These are phyloP conservation scores for Cucumis melo DNA, from an alignment of 306 rosid genomes.

Conservation along the genomic window DNA sequence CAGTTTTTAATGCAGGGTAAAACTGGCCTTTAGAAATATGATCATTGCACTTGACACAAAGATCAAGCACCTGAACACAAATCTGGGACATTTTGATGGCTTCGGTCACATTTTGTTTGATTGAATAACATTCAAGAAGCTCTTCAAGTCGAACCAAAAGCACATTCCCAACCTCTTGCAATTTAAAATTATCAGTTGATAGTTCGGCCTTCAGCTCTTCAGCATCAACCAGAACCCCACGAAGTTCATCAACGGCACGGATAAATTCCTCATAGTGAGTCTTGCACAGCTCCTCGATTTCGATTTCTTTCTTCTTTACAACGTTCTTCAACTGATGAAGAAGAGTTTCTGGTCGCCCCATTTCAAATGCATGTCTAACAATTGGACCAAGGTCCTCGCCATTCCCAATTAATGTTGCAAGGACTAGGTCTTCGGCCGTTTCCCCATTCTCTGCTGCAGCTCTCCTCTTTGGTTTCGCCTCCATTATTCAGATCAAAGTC, in stretches of 20 bases:
- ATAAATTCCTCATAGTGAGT: slow-evolving; percentile 95
- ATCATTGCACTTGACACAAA: slow-evolving; percentile 74
- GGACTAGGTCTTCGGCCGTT: slow-evolving; percentile 69
- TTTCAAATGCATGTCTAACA: slow-evolving; percentile 87
- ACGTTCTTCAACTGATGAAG: slow-evolving; percentile 68
- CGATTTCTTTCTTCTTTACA: slow-evolving; percentile 76
- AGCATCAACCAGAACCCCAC: slow-evolving; percentile 85
- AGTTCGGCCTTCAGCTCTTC: slow-evolving; percentile 92
- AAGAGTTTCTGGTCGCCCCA: slow-evolving; percentile 68
- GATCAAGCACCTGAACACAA: slow-evolving; percentile 67
- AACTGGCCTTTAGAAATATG: slow-evolving; percentile 59
- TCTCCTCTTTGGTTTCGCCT: slow-evolving; percentile 44
- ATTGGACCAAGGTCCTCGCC: slow-evolving; percentile 84
- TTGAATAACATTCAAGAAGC: slow-evolving; percentile 69
- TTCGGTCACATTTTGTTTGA: slow-evolving; percentile 67
- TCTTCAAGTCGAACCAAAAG: slow-evolving; percentile 79
- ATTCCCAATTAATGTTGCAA: slow-evolving; percentile 67
- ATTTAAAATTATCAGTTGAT: slow-evolving; percentile 69
- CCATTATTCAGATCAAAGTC: slow-evolving; percentile 32
- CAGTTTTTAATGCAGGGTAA: slow-evolving; percentile 64
- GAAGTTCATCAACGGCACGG: slow-evolving; percentile 90
- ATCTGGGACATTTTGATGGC: slow-evolving; percentile 73
- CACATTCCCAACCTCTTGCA: slow-evolving; percentile 77
- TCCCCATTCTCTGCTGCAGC: slow-evolving; percentile 49
- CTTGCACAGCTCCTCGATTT: slow-evolving; percentile 95